Percentiles rank a stretch among this genome's conserved stretches.
These are phyloP conservation scores for Curvularia eragrostidis DNA, from an alignment of 2,329 filamentous ascomycete species.

Conservation along the genomic window DNA sequence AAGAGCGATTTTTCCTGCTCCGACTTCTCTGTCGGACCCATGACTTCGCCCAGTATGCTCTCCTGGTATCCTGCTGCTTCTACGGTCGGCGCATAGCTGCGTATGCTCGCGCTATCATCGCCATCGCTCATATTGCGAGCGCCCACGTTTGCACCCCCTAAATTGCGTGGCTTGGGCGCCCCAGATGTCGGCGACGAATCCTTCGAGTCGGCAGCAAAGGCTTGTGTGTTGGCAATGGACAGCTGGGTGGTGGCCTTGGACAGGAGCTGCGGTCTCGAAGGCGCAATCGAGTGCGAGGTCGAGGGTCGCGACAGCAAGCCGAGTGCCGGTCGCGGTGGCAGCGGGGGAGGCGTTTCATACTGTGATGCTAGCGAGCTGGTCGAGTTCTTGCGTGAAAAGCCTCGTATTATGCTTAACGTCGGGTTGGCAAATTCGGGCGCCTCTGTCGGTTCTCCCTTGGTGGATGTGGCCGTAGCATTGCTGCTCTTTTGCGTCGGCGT, in stretches of 20 bases:
- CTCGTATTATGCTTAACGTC: slow-evolving; percentile 43
- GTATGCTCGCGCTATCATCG: slow-evolving; percentile 70
- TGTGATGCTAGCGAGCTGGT: slow-evolving; percentile 38
- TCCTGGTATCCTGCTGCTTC: slow-evolving; percentile 75
- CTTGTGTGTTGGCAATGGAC: slow-evolving; percentile 78
- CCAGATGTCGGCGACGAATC: slow-evolving; percentile 38
- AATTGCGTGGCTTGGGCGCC: slow-evolving; percentile 50
- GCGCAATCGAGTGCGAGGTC: slow-evolving; percentile 54
- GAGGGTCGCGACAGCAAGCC: slow-evolving; percentile 45
- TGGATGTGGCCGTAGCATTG: slow-evolving; percentile 26
- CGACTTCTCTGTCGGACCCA: slow-evolving; percentile 67
- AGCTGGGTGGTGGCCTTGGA: slow-evolving; percentile 84
- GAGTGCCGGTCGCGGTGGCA: slow-evolving; percentile 60
- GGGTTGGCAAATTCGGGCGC: slow-evolving; percentile 45
- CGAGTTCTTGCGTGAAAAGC: slow-evolving; percentile 35
- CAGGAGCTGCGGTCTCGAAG: slow-evolving; percentile 51
- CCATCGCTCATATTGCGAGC: slow-evolving; percentile 60
- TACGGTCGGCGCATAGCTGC: slow-evolving; percentile 69
- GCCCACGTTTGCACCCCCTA: slow-evolving; percentile 49
- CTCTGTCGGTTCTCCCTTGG: slow-evolving; percentile 28
- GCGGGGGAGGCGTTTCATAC: slow-evolving; percentile 61
- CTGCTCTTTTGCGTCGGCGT: slow-evolving; percentile 51
- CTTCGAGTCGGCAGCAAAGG: slow-evolving; percentile 64
- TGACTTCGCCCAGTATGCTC: slow-evolving; percentile 77
- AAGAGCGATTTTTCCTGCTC: slow-evolving; percentile 70